Percentiles rank a stretch among this genome's conserved stretches.
phyloP scores from a whole-genome alignment of 176 grass and related monocot genomes.

The Alloteropsis semialata region DNA sequence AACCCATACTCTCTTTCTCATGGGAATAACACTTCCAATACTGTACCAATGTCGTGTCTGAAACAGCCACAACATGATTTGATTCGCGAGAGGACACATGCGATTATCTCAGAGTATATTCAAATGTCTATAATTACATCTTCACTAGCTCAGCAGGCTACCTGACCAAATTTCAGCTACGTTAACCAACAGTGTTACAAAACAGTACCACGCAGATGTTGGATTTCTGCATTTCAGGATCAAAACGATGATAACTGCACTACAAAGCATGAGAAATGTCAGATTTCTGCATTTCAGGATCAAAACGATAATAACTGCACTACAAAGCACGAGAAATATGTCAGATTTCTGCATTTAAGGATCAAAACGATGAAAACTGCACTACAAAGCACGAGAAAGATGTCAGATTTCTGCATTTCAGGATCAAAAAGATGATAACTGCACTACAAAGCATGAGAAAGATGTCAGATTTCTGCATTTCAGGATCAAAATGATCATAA shows the following conservation, averaged over 20 bases:
- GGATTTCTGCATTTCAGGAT: conserved; percentile 57
- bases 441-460: conserved; percentile 25
- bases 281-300: conserved; percentile 57
- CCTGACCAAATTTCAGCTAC: conserved; percentile 29
- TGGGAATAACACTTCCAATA: conserved; percentile 56
- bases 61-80: conserved; percentile 26
- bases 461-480: conserved; percentile 58
- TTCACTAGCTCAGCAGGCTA: conserved; percentile 37
- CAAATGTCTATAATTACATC: conserved; percentile 30
- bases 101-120: not conserved
- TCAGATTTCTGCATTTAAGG: conserved; percentile 58
- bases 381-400: conserved; percentile 21
- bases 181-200: not conserved
- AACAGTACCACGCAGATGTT: conserved; percentile 62
- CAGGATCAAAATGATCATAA: conserved; percentile 49
- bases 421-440: conserved; percentile 48
- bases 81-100: not conserved
- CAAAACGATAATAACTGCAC: conserved; percentile 46
- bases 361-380: conserved; percentile 46
- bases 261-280: conserved; percentile 29
- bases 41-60: conserved; percentile 68
- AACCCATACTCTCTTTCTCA: conserved; percentile 49
- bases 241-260: conserved; percentile 46
- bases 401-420: conserved; percentile 57
- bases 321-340: conserved; percentile 15